Base-by-base conservation (phyloP, 2,329 filamentous ascomycete species). In the Fusarium sp. region DNA sequence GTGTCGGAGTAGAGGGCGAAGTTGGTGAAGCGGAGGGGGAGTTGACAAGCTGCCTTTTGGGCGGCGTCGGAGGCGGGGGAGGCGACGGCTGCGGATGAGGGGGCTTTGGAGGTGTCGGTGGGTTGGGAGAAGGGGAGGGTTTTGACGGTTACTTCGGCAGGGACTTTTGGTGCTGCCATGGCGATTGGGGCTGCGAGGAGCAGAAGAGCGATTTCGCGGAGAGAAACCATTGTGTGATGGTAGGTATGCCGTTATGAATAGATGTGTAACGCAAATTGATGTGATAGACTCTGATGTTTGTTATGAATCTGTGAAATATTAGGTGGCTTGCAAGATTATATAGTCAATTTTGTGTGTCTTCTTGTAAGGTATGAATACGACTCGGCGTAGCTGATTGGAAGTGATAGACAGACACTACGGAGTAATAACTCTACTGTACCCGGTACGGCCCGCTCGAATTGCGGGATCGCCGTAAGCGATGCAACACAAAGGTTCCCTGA, bases 261-360 rank as follows among this genome's bases (percentile, higher is more conserved):
- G 13, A 26, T 52, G 3, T 52, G 5, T 13, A 20, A 15, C 7
- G 7, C 0, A 51, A 24, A 24, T 20, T 14, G 17, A 13, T 39
- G 35, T 18, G 10, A n/a, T 18, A n/a, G 2, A 5, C 11, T 54
- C 5, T 39, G 24, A 26, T 28, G 14, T 4, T 12, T 41, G 11
- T 6, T 12, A 3, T 36, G 3, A 12, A 20, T 2, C 13, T 20
- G 1, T 20, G 4, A 8, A 10, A 26, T 36, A 2, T 13, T 5
- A 36, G 9, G 6, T 6, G 11, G 0, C 3, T 3, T 36, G 10
- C 2, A 2, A 2, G 0, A 6, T 12, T 36, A 26, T 26, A 12
- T 52, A 52, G 8, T 2, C 17, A 20, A 52, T 2, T 8, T 0
- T 24, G 3, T 20, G 5, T 48, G 0, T 20, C 42, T 8, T 20